A percentile compares a stretch with the other conserved stretches of the same genome.
Evolutionary conservation across 108 stramenopile species (phyloP).

Genomic region (Conticribra guillardii): DNA sequence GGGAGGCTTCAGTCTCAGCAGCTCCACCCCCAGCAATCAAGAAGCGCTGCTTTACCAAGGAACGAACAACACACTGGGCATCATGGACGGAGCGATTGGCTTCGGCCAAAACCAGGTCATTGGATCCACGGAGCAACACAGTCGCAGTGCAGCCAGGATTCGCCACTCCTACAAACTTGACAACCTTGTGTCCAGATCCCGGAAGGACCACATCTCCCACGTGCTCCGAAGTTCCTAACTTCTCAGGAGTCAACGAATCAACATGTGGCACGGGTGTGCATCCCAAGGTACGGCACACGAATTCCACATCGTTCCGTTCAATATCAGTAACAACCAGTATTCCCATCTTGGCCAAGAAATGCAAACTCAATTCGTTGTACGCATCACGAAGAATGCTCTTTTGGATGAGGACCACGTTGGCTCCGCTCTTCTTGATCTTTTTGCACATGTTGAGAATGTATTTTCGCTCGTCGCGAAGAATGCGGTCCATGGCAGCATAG

Average conservation of each 20-base stretch:
- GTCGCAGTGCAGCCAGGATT: conserved; percentile 93
- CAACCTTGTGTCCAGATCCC: conserved; percentile 92
- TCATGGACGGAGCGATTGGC: conserved; percentile 98
- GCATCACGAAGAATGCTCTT: conserved; percentile 98
- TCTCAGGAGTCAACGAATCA: conserved; percentile 90
- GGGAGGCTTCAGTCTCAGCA: conserved; percentile 93
- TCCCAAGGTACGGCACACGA: conserved; percentile 94
- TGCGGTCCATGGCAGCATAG: conserved; percentile 99
- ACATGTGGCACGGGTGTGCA: conserved; percentile 96
- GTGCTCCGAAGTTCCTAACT: conserved; percentile 86
- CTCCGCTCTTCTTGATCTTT: conserved; percentile 97
- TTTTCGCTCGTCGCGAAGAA: conserved; percentile 97
- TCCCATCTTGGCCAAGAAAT: conserved; percentile 99
- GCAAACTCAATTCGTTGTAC: conserved; percentile 98
- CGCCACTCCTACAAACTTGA: conserved; percentile 95
- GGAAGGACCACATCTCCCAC: conserved; percentile 95
- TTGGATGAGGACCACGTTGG: conserved; percentile 98
- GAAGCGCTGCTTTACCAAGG: conserved; percentile 94
- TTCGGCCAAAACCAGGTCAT: conserved; percentile 98
- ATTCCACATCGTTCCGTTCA: conserved; percentile 95
- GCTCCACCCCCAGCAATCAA: conserved; percentile 99
- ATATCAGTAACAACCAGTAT: conserved; percentile 99
- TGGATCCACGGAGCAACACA: conserved; percentile 95
- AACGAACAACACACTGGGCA: conserved; percentile 98
- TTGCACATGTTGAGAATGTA: conserved; percentile 96